Evolutionary conservation across 176 grass and related monocot species (phyloP), one percentile per base, ranked within the genome.

Genomic region (Ensete ventricosum): DNA sequence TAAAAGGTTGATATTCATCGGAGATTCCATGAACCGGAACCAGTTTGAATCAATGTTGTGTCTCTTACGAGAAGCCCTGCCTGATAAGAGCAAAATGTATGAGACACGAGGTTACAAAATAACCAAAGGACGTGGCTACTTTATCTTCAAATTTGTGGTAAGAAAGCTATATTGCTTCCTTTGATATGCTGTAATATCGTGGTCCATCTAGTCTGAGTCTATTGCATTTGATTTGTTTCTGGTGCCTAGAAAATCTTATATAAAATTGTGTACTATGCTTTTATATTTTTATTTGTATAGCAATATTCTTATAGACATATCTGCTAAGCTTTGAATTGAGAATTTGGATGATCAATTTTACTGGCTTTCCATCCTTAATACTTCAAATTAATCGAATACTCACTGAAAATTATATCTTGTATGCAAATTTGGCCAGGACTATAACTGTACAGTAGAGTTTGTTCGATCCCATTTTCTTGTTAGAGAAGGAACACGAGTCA

Each of bases 21-120:
- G 94, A 79, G 94, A 98, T 83, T 98, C 90, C 55, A 98, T 98
- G 94, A 98, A 93, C 68, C 88, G 94, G 62, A 93, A 98, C 74
- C 88, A 98, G 77, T 98, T 88, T 73, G 94, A 98, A 83, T 98
- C 94, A 9, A 75, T 98, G 90, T 75, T 91, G 43, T 98, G 94
- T 72, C 72, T 85, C 53, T 81, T 98, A 50, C 86, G 77, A 9
- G 82, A 88, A 49, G 83, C 82, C 9, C 76, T 93, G 58, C 77
- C 85, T 24, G 90, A 98, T 79, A 93, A 89, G 80, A 52, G 83
- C 24, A 85, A 80, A 81, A 84, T 98, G 90, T 91, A 89, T 71
- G 94, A 93, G 85, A 98, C 88, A 2, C 88, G 89, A 73, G 88
- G 90, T 20, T 91, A 93, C 79, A 88, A 76, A 76, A 91, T 93